A percentile compares a stretch with the other conserved stretches of the same genome.
Evolutionary conservation across 2,329 filamentous ascomycete species (phyloP).

Genomic region (Penicillium olsonii): DNA sequence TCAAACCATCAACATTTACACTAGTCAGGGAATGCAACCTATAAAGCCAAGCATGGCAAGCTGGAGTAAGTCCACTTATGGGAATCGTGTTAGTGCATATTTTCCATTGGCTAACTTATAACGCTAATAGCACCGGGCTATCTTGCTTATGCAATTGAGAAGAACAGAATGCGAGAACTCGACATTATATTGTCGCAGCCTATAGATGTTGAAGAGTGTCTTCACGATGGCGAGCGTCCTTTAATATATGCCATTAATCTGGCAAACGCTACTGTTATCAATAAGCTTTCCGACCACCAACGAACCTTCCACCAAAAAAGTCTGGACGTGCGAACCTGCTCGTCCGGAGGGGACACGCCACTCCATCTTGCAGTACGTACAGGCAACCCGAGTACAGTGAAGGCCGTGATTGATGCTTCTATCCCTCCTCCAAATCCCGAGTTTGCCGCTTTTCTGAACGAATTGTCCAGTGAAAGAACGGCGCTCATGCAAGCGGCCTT

Average conservation of each 20-base stretch:
- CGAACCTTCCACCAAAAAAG: background rate
- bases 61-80: background rate
- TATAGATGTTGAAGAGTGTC: background rate
- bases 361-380: constrained; percentile 1
- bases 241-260: background rate
- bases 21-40: background rate
- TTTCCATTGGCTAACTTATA: background rate
- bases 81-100: background rate
- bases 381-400: background rate
- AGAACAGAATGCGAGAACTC: background rate
- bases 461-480: background rate
- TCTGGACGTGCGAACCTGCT: constrained; percentile 1
- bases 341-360: background rate
- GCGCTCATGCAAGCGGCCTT: constrained; percentile 2
- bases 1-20: background rate
- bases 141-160: background rate
- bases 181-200: background rate
- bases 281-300: background rate
- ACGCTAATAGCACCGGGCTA: background rate
- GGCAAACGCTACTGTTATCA: background rate
- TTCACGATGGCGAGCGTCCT: background rate
- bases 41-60: background rate
- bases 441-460: background rate
- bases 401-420: background rate
- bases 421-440: background rate